A percentile compares a stretch with the other conserved stretches of the same genome.
These are phyloP conservation scores for Acarospora socialis DNA, from an alignment of 2,329 filamentous ascomycete genomes.

Conservation along the genomic window DNA sequence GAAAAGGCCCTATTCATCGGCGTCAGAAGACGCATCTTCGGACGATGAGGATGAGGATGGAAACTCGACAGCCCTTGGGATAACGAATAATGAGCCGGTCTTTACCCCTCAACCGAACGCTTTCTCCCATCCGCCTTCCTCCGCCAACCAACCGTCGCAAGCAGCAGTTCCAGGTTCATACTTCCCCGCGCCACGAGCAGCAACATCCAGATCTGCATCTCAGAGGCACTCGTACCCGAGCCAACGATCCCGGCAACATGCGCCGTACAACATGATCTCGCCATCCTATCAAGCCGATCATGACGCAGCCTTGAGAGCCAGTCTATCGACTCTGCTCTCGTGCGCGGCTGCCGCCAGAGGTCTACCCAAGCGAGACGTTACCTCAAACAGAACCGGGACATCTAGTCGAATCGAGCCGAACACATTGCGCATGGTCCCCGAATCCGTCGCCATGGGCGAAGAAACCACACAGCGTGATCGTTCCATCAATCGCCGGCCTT, in stretches of 20 bases:
- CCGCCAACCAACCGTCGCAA: constrained; percentile 33
- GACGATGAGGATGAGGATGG: constrained; percentile 52
- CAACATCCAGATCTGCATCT: constrained; percentile 13
- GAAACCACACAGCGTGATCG: constrained; percentile 16
- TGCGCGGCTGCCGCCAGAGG: constrained; percentile 81
- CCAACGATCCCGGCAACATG: constrained; percentile 28
- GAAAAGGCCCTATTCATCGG: constrained; percentile 15
- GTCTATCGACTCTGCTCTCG: constrained; percentile 88
- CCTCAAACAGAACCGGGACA: constrained; percentile 12
- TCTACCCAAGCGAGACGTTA: constrained; percentile 46
- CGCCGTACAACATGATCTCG: constrained; percentile 53
- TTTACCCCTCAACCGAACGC: constrained; percentile 87
- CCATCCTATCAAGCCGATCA: constrained; percentile 73
- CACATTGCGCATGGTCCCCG: constrained; percentile 44
- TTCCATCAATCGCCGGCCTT: constrained; percentile 5
- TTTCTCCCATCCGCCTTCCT: constrained; percentile 67
- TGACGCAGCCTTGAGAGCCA: constrained; percentile 81
- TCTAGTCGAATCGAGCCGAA: constrained; percentile 28
- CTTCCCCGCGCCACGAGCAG: constrained; percentile 25
- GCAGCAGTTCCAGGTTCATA: constrained; percentile 30
- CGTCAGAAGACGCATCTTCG: constrained; percentile 21
- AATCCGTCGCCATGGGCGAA: constrained; percentile 42
- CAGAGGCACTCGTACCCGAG: constrained; percentile 23
- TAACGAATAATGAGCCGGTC: constrained; percentile 33
- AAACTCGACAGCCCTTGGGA: constrained; percentile 68